Conservation (phyloP, 2,329 filamentous ascomycete species). For the Ustulina deusta region DNA sequence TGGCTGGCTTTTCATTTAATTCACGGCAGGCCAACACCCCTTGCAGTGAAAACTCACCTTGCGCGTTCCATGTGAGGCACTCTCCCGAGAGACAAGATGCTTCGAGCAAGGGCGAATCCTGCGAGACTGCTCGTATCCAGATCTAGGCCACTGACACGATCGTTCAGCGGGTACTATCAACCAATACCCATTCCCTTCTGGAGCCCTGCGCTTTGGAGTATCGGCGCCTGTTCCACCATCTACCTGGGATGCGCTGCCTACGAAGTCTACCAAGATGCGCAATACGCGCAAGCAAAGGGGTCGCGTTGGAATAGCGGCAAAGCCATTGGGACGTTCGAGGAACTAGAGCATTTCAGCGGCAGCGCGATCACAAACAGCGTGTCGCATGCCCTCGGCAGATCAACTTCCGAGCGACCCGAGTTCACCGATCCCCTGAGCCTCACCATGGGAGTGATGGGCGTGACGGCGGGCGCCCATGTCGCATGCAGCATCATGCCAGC, state of each 20-base stretch:
- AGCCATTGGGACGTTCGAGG: conserved; percentile 36
- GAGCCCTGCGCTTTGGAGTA: conserved; percentile 43
- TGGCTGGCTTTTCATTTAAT: too few relatives aligned
- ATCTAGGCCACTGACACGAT: background rate
- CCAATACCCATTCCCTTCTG: conserved; percentile 40
- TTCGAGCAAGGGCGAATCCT: conserved; percentile 5
- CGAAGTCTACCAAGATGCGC: conserved; percentile 44
- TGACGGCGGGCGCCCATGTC: conserved; percentile 35
- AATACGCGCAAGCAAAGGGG: conserved; percentile 21
- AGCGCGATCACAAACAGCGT: background rate
- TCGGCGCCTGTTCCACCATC: conserved; percentile 42
- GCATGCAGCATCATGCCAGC: conserved; percentile 19
- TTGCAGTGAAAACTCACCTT: too few relatives aligned
- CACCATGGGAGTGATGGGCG: conserved; percentile 31
- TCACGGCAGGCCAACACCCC: too few relatives aligned
- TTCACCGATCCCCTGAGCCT: conserved; percentile 35
- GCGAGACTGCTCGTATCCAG: background rate
- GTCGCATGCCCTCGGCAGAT: background rate
- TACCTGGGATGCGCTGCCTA: conserved; percentile 46
- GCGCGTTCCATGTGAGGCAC: background rate
- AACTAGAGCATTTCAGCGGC: conserved; percentile 32
- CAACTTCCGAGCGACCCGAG: conserved; percentile 19
- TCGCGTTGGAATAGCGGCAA: background rate
- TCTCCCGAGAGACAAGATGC: conserved; percentile 8
- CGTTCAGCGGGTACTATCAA: background rate